phyloP scores from a whole-genome alignment of 1,284 basidiomycete species.

The Leccinum insigne region DNA sequence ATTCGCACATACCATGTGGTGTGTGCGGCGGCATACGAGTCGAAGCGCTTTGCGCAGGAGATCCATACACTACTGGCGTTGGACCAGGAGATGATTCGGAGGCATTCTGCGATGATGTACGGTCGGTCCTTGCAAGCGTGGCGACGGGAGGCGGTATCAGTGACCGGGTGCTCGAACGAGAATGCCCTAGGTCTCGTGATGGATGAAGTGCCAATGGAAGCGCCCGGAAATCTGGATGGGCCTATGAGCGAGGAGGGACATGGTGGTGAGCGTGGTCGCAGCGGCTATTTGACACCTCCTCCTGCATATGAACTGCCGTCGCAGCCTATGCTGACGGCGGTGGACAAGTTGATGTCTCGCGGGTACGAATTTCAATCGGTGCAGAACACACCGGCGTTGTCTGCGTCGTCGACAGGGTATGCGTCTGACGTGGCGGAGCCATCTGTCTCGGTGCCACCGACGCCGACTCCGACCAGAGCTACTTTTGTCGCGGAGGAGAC shows the following conservation, averaged over 20 bases:
- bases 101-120: slow-evolving; percentile 15
- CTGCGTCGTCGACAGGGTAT: not conserved
- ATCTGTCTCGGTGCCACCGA: not conserved
- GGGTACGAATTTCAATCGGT: not conserved
- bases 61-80: slow-evolving; percentile 19
- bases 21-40: slow-evolving; percentile 17
- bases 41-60: slow-evolving; percentile 25
- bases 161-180: not conserved
- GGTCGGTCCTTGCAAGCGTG: slow-evolving; percentile 4
- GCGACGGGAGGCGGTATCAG: slow-evolving; percentile 1
- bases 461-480: slow-evolving; percentile 16
- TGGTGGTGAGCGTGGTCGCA: not conserved
- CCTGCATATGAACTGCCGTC: slow-evolving; percentile 8
- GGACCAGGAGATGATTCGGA: slow-evolving; percentile 22
- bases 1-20: slow-evolving; percentile 26
- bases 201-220: slow-evolving; percentile 28
- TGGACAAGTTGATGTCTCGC: not conserved
- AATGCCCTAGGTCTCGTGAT: slow-evolving; percentile 10
- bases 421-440: not conserved
- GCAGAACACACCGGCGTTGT: not conserved
- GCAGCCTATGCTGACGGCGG: not conserved
- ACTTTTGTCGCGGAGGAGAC: slow-evolving; percentile 10
- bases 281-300: slow-evolving; percentile 1
- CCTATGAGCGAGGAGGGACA: not conserved
- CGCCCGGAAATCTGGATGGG: not conserved